A percentile compares a stretch with the other conserved stretches of the same genome.
These are phyloP conservation scores for Raffaelea arxii DNA, from an alignment of 2,329 filamentous ascomycete species.

Conservation along the genomic window DNA sequence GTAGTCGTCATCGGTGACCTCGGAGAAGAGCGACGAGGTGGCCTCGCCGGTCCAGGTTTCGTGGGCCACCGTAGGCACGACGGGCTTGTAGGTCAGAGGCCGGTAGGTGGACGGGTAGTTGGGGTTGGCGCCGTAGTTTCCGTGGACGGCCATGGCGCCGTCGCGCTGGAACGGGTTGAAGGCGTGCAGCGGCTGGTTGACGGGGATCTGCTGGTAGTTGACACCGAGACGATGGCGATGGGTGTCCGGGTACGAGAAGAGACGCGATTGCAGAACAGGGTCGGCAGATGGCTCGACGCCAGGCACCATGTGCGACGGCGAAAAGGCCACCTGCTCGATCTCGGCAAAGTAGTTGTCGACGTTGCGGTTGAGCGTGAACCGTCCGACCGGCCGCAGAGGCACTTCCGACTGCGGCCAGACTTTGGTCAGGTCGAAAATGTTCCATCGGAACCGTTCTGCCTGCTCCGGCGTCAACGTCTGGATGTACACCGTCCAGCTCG, in stretches of 20 bases:
- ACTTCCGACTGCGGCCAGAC: constrained; percentile 56
- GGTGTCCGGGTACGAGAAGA: constrained; percentile 54
- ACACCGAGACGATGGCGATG: constrained; percentile 53
- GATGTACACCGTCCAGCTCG: constrained; percentile 54
- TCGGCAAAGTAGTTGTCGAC: constrained; percentile 59
- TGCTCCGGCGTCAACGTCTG: constrained; percentile 54
- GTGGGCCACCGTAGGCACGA: constrained; percentile 30
- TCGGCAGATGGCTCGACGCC: constrained; percentile 55
- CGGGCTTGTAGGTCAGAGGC: constrained; percentile 28
- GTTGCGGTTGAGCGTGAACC: constrained; percentile 56
- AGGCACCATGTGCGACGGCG: constrained; percentile 53
- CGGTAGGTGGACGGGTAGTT: constrained; percentile 47
- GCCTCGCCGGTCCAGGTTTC: constrained; percentile 38
- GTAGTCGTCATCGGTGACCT: constrained; percentile 39
- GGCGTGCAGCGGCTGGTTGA: constrained; percentile 45
- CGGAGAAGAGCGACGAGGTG: constrained; percentile 29
- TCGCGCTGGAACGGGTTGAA: constrained; percentile 66
- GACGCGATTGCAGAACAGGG: constrained; percentile 48
- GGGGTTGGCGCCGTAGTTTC: constrained; percentile 50
- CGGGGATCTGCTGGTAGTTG: constrained; percentile 56
- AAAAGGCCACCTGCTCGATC: constrained; percentile 59
- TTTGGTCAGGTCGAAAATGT: constrained; percentile 61
- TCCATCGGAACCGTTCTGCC: constrained; percentile 50
- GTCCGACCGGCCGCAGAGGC: constrained; percentile 50
- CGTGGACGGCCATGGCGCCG: constrained; percentile 60